Evolutionary conservation across 2,329 filamentous ascomycete species (phyloP), one percentile per base, ranked within the genome.

Genomic region (Botrytis byssoidea): DNA sequence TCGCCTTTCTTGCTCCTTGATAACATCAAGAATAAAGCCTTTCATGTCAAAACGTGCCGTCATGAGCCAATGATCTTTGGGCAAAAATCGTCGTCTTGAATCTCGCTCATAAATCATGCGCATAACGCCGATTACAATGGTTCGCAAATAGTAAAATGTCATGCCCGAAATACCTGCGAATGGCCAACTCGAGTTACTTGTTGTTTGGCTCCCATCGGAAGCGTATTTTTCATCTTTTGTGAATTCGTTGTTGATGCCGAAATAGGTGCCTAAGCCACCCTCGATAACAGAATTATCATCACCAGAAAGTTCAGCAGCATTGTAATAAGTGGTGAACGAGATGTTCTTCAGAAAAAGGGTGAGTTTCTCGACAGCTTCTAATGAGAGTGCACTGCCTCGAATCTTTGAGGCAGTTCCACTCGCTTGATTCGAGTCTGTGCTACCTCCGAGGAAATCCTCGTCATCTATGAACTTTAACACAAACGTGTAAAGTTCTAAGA

Each of bases 401-500:
- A 87, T 86, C 71, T 85, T 86, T 70, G 85, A 87, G 72, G 79
- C 84, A 37, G 81, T 83, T 42, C 81, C 84, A 66, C 81, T 82
- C 32, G 78, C 80, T n/a, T 82, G 77, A 32, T 83, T 77, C 44
- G 81, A 74, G 71, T 79, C 77, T 40, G 85, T 84, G 75, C 88
- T 83, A 72, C 87, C 86, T 73, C 89, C 88, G 75, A 97, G 92
- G 80, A 99, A 99, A 78, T 99, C 96, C 77, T 98, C 95, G 76
- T 99, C 96, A 78, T 99, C 96, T 81, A 95, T 97, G 48, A 98
- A 89, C 78, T 96, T 92, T 20, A 98, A 85, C 3, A 98, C 90
- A 81, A 98, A 98, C 3, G 92, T 94, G 81, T 98, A 99, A 0
- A 99, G 87, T 79, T 99, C 96, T 9, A 99, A 86, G 80, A 99